phyloP scores from a whole-genome alignment of 495 filamentous ascomycete genomes.

The Parmelia sp. region DNA sequence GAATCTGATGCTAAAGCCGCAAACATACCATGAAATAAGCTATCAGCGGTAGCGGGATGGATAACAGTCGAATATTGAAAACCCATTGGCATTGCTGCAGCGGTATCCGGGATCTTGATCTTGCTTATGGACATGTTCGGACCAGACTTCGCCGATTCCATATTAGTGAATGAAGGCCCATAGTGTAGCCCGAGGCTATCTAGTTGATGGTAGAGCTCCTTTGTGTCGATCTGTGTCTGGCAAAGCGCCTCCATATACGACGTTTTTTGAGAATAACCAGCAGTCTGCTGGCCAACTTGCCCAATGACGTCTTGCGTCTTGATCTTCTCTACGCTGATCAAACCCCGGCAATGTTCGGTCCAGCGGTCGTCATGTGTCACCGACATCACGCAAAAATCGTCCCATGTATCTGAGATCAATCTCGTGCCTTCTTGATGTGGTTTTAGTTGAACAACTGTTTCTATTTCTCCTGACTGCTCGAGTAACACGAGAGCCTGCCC shows the following conservation, averaged over 20 bases:
- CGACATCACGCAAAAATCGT: constrained; percentile 38
- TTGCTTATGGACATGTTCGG: neutral
- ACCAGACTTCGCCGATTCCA: constrained; percentile 21
- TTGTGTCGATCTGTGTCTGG: constrained; percentile 24
- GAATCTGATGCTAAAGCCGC: constrained; percentile 18
- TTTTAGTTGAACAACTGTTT: constrained; percentile 30
- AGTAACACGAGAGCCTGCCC: constrained; percentile 38
- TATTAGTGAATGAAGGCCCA: constrained; percentile 32
- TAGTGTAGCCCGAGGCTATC: constrained; percentile 33
- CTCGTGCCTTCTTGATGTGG: constrained; percentile 27
- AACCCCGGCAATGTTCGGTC: constrained; percentile 38
- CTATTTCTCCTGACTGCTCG: constrained; percentile 26
- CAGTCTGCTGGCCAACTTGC: neutral
- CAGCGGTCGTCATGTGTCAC: constrained; percentile 31
- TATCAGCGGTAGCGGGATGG: neutral
- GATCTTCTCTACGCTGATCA: constrained; percentile 21
- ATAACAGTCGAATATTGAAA: constrained; percentile 9
- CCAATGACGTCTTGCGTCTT: neutral
- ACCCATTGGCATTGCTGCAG: constrained; percentile 8
- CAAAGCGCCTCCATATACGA: constrained; percentile 6
- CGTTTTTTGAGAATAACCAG: neutral
- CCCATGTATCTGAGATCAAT: constrained; percentile 20
- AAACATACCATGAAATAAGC: constrained; percentile 11
- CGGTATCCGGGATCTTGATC: constrained; percentile 12
- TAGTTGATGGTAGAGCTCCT: constrained; percentile 32